Evolutionary conservation across 148 eudicot species (phyloP).

Genomic region (Vaccinium darrowii): DNA sequence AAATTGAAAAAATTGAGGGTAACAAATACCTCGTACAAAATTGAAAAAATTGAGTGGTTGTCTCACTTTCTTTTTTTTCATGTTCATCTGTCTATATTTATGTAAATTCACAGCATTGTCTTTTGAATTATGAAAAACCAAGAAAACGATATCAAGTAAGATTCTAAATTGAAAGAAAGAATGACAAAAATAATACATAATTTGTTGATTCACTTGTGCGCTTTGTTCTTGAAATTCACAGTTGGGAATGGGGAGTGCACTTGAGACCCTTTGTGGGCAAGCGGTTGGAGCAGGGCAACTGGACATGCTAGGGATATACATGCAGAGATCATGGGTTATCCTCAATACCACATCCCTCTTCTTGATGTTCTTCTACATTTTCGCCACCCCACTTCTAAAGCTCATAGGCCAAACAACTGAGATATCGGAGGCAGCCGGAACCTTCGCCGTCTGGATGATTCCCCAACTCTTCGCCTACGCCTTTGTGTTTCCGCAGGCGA

Average conservation of each 20-base stretch:
- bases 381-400: slow-evolving; percentile 32
- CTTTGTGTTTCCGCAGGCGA: slow-evolving; percentile 44
- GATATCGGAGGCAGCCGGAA: slow-evolving; percentile 45
- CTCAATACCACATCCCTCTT: slow-evolving; percentile 31
- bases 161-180: too few relatives aligned
- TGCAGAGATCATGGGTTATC: slow-evolving; percentile 65
- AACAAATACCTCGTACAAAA: too few relatives aligned
- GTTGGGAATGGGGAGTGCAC: slow-evolving; percentile 53
- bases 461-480: slow-evolving; percentile 72
- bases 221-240: background rate
- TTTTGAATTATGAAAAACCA: too few relatives aligned
- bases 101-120: too few relatives aligned
- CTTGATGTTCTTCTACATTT: slow-evolving; percentile 28
- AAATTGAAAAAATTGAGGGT: too few relatives aligned
- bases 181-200: too few relatives aligned
- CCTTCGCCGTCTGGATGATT: slow-evolving; percentile 43
- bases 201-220: too few relatives aligned
- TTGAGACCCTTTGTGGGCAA: slow-evolving; percentile 63
- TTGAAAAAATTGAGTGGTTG: too few relatives aligned
- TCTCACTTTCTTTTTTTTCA: too few relatives aligned
- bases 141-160: too few relatives aligned
- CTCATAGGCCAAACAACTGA: slow-evolving; percentile 43
- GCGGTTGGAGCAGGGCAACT: slow-evolving; percentile 46
- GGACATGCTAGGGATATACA: slow-evolving; percentile 47
- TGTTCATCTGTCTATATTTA: too few relatives aligned